Conservation (phyloP, 768 basidiomycete species). For the Serendipita vermifera region DNA sequence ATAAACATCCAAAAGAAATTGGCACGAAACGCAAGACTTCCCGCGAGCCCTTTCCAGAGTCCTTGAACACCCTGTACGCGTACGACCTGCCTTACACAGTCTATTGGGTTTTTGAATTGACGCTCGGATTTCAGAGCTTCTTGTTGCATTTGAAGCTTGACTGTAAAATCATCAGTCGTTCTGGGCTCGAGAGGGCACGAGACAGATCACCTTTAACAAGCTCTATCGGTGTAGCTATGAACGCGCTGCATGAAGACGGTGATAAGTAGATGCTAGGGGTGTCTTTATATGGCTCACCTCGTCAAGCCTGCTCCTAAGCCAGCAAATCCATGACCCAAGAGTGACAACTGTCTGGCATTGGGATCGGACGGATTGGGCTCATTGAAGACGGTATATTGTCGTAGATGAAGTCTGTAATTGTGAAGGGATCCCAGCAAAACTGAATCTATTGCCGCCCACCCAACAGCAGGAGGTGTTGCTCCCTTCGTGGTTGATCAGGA, state of each 20-base stretch:
- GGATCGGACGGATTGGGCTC: conserved; percentile 30
- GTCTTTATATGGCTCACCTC: conserved; percentile 36
- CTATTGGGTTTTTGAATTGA: conserved; percentile 51
- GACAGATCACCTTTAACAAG: conserved; percentile 48
- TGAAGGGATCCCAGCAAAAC: conserved; percentile 56
- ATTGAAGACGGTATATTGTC: conserved; percentile 37
- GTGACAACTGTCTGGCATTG: conserved; percentile 39
- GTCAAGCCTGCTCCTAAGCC: conserved; percentile 59
- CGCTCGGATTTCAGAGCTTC: conserved; percentile 35
- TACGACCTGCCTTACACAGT: conserved; percentile 52
- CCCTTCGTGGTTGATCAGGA: too few relatives aligned
- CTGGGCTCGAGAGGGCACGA: conserved; percentile 13
- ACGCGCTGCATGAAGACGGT: conserved; percentile 31
- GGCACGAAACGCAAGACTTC: conserved; percentile 55
- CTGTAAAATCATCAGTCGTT: conserved; percentile 23
- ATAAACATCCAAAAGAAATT: conserved; percentile 76
- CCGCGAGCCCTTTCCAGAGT: conserved; percentile 64
- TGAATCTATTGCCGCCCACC: conserved; percentile 63
- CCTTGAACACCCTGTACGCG: conserved; percentile 48
- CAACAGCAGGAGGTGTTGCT: conserved; percentile 56
- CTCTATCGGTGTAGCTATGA: conserved; percentile 67
- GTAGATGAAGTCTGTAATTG: conserved; percentile 53
- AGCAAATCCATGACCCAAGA: conserved; percentile 51
- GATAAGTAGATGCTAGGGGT: too few relatives aligned
- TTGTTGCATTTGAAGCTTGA: conserved; percentile 56